Evolutionary conservation across 2,329 filamentous ascomycete genomes (phyloP), one percentile per base, ranked within the genome.

Genomic region (Talaromyces verruculosus): DNA sequence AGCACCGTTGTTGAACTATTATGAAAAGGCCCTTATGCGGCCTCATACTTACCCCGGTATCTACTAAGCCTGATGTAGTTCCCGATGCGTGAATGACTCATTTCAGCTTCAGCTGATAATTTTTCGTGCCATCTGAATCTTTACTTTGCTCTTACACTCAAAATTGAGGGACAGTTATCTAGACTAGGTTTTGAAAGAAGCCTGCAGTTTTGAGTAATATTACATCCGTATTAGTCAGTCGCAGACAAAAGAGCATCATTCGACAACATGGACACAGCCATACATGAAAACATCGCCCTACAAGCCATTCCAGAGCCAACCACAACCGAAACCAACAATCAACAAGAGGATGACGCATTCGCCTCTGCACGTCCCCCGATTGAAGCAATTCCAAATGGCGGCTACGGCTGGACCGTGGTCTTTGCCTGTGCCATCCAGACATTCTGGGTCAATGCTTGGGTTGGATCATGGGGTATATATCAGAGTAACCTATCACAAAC

Each of bases 401-500:
- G 61, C 47, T 55, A 55, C 22, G 61, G 61, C 19, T 63, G 47
- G 47, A 51, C 35, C 6, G 33, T 63, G 15, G 35, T 63, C 47
- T 35, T 55, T n/a, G 61, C 47, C 35, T 63, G 61, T 35, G 51
- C 37, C 30, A 55, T 63, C 35, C 45, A 30, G 5, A 43, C 61
- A 10, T 63, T 55, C 37, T 43, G 13, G 61, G 35, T 53, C 15
- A 63, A 63, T 8, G 61, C 45, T 7, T 63, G 61, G 61, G 51
- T 33, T 3, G 35, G 47, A 51, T 63, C 61, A 43, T 63, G 47
- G 47, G 61, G 47, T 11, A 55, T 55, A 0, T 30, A 41, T 1
- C 61, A 63, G 4, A 41, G 28, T 3, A 19, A 25, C 17, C 35
- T 63, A 15, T 28, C 39, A 17, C 6, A 39, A 28, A 63, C 33